Conservation (phyloP, 305 asterid species). For the Rubia tinctorum region DNA sequence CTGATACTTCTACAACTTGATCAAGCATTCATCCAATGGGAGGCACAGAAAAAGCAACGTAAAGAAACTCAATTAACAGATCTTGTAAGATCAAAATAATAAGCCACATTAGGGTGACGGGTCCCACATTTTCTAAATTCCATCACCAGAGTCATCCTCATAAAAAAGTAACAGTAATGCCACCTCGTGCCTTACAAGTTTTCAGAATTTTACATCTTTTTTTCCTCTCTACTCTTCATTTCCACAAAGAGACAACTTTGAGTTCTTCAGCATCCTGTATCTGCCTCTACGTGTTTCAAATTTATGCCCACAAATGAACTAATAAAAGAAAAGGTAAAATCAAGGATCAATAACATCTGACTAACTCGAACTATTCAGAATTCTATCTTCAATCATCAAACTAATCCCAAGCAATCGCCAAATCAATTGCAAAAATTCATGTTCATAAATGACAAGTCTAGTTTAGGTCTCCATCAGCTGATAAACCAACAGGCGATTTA, state of each 20-base stretch:
- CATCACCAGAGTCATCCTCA: slow-evolving; percentile 1
- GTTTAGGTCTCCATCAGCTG: neutral
- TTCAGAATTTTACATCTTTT: neutral
- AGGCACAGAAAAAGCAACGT: neutral
- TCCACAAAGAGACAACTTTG: neutral
- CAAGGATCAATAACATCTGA: neutral
- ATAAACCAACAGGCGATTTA: neutral
- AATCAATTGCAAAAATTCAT: neutral
- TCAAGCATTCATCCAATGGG: neutral
- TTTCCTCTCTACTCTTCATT: slow-evolving; percentile 1
- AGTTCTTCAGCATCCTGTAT: neutral
- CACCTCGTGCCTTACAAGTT: neutral
- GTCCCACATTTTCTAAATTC: slow-evolving; percentile 2
- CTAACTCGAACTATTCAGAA: neutral
- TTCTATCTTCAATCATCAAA: neutral
- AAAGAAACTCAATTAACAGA: neutral
- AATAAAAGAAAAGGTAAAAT: neutral
- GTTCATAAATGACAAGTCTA: neutral
- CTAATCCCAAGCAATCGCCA: neutral
- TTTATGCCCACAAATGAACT: no score
- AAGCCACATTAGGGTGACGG: neutral
- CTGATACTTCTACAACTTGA: neutral
- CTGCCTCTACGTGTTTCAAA: neutral
- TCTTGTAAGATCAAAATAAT: neutral
- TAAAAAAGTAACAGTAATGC: neutral